These are phyloP conservation scores for Aleurites moluccanus DNA, from an alignment of 441 rosid species.

Conservation along the genomic window DNA sequence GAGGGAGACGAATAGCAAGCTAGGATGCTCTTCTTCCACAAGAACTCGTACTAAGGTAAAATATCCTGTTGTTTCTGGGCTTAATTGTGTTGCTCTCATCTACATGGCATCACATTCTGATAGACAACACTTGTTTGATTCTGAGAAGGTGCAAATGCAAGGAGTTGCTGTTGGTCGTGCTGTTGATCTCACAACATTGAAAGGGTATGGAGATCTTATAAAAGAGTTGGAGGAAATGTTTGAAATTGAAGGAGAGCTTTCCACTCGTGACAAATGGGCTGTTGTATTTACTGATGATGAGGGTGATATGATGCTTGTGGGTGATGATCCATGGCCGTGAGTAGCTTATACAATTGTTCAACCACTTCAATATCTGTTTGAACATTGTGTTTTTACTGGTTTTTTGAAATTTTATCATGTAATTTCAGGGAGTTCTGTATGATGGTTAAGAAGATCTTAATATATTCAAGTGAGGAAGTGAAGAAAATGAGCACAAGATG, in stretches of 20 bases:
- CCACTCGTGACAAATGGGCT: constrained; percentile 61
- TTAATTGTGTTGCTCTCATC: background rate
- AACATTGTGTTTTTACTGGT: background rate
- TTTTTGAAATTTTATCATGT: background rate
- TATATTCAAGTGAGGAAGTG: constrained; percentile 66
- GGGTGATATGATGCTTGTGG: constrained; percentile 88
- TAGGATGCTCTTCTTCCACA: constrained; percentile 37
- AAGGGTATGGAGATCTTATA: constrained; percentile 64
- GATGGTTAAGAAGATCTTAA: constrained; percentile 78
- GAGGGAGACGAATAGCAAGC: constrained; percentile 46
- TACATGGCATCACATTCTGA: background rate
- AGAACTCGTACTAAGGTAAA: constrained; percentile 80
- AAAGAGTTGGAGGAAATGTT: constrained; percentile 80
- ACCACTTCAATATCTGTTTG: background rate
- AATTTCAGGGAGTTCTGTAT: constrained; percentile 82
- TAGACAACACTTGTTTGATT: constrained; percentile 17
- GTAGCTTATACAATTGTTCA: constrained; percentile 22
- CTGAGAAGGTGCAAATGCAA: constrained; percentile 79
- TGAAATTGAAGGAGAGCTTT: constrained; percentile 74
- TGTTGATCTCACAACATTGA: constrained; percentile 60
- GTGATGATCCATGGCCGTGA: constrained; percentile 94
- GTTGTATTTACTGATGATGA: constrained; percentile 78
- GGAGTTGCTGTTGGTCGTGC: constrained; percentile 94
- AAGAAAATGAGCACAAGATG: constrained; percentile 55
- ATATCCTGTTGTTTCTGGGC: background rate